A percentile compares a stretch with the other conserved stretches of the same genome.
These are phyloP conservation scores for Fusarium abutilonis DNA, from an alignment of 2,329 filamentous ascomycete species.

Conservation along the genomic window DNA sequence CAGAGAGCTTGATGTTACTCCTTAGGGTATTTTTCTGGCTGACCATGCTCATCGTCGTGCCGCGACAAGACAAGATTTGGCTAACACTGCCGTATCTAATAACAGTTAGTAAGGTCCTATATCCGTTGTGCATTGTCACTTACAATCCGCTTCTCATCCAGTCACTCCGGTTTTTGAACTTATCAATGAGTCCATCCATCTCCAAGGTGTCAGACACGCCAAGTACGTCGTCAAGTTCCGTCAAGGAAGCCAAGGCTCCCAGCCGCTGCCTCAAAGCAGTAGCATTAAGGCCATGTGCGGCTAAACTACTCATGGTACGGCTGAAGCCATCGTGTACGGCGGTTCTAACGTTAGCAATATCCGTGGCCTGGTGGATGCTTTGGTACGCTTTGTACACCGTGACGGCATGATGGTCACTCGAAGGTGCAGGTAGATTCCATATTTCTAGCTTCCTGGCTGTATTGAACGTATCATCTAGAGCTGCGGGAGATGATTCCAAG, in stretches of 20 bases:
- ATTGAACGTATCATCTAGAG: slow-evolving; percentile 77
- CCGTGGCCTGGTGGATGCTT: slow-evolving; percentile 73
- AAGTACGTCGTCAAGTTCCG: slow-evolving; percentile 83
- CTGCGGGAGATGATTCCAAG: slow-evolving; percentile 64
- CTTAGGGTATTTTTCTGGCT: slow-evolving; percentile 74
- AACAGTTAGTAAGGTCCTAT: slow-evolving; percentile 19
- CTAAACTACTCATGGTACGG: slow-evolving; percentile 67
- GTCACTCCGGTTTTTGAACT: slow-evolving; percentile 70
- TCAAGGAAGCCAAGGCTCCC: slow-evolving; percentile 74
- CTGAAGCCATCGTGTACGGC: slow-evolving; percentile 72
- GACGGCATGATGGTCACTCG: slow-evolving; percentile 70
- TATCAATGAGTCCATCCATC: slow-evolving; percentile 68
- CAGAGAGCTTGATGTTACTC: slow-evolving; percentile 67
- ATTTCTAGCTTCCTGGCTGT: slow-evolving; percentile 85
- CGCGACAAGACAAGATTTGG: slow-evolving; percentile 82
- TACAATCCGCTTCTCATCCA: slow-evolving; percentile 89
- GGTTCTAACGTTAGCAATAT: slow-evolving; percentile 61
- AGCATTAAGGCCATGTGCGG: slow-evolving; percentile 59
- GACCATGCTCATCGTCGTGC: slow-evolving; percentile 83
- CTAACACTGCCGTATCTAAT: slow-evolving; percentile 78
- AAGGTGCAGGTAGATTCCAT: slow-evolving; percentile 87
- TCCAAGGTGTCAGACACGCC: slow-evolving; percentile 67
- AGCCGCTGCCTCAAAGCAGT: slow-evolving; percentile 65
- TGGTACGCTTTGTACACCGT: slow-evolving; percentile 85
- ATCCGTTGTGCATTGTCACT: slow-evolving; percentile 44